Base-by-base conservation (phyloP, 2,329 filamentous ascomycete species). In the Lasiodiplodia gonubiensis region DNA sequence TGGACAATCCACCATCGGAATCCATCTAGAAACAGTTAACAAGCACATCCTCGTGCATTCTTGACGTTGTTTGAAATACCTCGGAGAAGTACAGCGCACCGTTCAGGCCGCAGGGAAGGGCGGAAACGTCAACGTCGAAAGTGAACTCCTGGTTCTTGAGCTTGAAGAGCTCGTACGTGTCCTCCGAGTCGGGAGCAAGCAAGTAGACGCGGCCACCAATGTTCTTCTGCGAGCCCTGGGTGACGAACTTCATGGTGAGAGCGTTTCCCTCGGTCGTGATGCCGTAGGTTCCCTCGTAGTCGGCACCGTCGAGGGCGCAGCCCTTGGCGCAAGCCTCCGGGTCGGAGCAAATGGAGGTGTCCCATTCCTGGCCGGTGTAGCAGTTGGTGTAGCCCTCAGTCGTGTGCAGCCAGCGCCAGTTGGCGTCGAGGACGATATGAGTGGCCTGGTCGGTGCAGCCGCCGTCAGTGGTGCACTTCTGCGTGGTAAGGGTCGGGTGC, bases 31-130 rank as follows among this genome's bases (percentile, higher is more conserved):
- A 42, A 27, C 7, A 51, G 59, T 42, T 33, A 33, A 18, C 18
- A 33, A 10, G 14, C 4, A 16, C 16, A 3, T 39, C 5, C 35
- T 39, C 10, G 1, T 3, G 16, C 10, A 23, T 16, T 48, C 21
- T n/a, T 14, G 7, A 30, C 7, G 16, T 35, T 18, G n/a, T 27
- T 49, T 7, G 16, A 78, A 61, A 77, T 69, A 70, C 77, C 77
- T 68, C 67, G 35, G 67, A 42, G 30, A 68, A 82, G 79, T 91
- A 91, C 54, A 91, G 80, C 53, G 89, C 89, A 66, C 89, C 90
- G 78, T 92, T 92, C 68, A 92, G 80, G 69, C 90, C 90, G 73
- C 90, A 92, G 68, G 86, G 85, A 23, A 91, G 81, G 72, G 85
- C 84, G 49, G 89, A 90, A 53, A 90, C 75, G 68, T 80, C 78